Conservation (phyloP, 768 basidiomycete genomes). For the Mycena belliarum region DNA sequence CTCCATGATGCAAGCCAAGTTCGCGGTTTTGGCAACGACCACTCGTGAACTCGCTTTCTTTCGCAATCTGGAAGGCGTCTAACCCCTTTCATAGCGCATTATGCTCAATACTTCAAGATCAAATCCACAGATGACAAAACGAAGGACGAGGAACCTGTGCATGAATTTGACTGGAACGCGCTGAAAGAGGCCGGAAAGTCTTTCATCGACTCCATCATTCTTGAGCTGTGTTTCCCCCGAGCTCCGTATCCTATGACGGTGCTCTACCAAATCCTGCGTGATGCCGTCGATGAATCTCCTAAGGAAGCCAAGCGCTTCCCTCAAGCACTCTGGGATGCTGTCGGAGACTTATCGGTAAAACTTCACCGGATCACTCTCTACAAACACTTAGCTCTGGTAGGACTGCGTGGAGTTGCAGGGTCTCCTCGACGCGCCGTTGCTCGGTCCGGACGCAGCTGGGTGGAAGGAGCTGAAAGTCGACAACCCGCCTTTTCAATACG, state of each 20-base stretch:
- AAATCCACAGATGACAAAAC: conserved; percentile 34
- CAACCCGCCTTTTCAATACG: conserved; percentile 63
- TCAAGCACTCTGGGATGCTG: conserved; percentile 77
- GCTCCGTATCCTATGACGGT: conserved; percentile 68
- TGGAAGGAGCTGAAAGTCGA: conserved; percentile 52
- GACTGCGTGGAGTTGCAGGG: conserved; percentile 66
- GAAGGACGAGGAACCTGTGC: conserved; percentile 40
- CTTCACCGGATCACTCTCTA: background rate
- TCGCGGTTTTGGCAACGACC: conserved; percentile 69
- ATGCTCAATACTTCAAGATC: conserved; percentile 67
- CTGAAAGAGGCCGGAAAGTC: conserved; percentile 69
- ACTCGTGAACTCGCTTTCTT: conserved; percentile 50
- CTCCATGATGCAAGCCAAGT: conserved; percentile 60
- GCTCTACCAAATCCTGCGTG: conserved; percentile 65
- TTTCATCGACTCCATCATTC: conserved; percentile 80
- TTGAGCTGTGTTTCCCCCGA: conserved; percentile 78
- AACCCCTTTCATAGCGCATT: conserved; percentile 55
- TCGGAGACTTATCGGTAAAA: conserved; percentile 77
- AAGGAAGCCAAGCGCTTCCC: conserved; percentile 75
- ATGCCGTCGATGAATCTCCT: conserved; percentile 73
- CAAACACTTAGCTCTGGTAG: conserved; percentile 35
- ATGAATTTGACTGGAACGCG: conserved; percentile 62
- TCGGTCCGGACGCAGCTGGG: conserved; percentile 52
- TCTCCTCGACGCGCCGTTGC: conserved; percentile 61
- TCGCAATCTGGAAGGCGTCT: background rate